These are phyloP conservation scores for Aspergillus niger DNA, from an alignment of 2,329 filamentous ascomycete species.

Conservation along the genomic window DNA sequence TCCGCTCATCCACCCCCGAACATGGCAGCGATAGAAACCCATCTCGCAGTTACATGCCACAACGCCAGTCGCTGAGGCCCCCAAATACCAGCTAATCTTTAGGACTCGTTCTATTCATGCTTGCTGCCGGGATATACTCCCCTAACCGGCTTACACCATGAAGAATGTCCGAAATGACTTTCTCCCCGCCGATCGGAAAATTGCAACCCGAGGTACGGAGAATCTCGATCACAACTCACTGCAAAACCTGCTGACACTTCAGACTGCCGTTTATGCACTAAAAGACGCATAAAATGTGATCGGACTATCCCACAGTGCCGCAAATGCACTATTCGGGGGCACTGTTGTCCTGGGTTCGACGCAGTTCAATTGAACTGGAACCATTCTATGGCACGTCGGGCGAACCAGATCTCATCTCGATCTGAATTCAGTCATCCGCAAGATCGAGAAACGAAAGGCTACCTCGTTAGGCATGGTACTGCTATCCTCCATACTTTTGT, in stretches of 20 bases:
- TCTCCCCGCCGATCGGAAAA: conserved; percentile 14
- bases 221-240: not conserved
- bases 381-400: conserved; percentile 28
- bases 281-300: conserved; percentile 42
- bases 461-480: no score
- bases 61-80: no score
- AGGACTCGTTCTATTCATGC: not conserved
- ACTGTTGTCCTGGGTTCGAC: conserved; percentile 39
- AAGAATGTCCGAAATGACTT: conserved; percentile 19
- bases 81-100: not conserved
- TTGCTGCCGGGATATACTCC: not conserved
- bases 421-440: not conserved
- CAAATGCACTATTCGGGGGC: conserved; percentile 39
- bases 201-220: conserved; percentile 17
- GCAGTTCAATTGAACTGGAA: conserved; percentile 35
- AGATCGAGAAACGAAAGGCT: not conserved
- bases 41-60: no score
- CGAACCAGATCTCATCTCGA: conserved; percentile 12
- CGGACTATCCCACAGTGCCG: conserved; percentile 36
- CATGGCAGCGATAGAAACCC: no score
- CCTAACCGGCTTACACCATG: not conserved
- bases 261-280: conserved; percentile 40
- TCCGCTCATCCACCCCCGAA: no score
- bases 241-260: conserved; percentile 1
- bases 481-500: no score